These are phyloP conservation scores for Silene noctiflora DNA, from an alignment of 179 eudicot genomes.

Conservation along the genomic window DNA sequence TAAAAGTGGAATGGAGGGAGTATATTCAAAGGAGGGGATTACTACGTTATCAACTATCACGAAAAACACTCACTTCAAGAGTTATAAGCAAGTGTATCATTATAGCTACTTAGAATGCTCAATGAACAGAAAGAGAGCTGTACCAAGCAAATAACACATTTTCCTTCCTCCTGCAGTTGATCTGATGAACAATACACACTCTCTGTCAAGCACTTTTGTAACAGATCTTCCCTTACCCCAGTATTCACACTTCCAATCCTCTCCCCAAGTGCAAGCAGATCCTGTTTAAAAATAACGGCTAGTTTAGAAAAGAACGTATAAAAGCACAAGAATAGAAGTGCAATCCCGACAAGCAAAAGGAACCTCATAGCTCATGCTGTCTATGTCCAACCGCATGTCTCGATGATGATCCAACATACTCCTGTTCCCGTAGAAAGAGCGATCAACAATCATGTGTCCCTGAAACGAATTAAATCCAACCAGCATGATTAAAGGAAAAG, in stretches of 20 bases:
- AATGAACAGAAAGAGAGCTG: neutral
- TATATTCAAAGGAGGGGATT: neutral
- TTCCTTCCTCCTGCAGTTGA: conserved; percentile 24
- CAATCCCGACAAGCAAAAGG: neutral
- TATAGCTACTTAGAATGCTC: neutral
- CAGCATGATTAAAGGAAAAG: neutral
- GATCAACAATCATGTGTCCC: conserved; percentile 62
- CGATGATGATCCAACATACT: conserved; percentile 43
- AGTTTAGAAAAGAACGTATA: neutral
- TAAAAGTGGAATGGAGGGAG: too few relatives aligned
- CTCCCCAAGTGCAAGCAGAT: conserved; percentile 44
- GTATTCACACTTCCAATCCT: conserved; percentile 42
- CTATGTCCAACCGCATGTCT: conserved; percentile 48
- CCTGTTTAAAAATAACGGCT: neutral
- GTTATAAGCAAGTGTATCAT: neutral
- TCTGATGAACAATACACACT: conserved; percentile 16
- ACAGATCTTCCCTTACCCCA: conserved; percentile 33
- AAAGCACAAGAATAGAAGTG: neutral
- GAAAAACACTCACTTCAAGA: neutral
- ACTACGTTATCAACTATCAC: neutral
- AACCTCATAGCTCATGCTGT: conserved; percentile 76
- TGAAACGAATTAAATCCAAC: conserved; percentile 24
- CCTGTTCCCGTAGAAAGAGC: conserved; percentile 58
- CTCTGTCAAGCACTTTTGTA: conserved; percentile 31
- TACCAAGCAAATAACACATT: conserved; percentile 41